phyloP scores from a whole-genome alignment of 441 rosid genomes.

The Populus hybrid region DNA sequence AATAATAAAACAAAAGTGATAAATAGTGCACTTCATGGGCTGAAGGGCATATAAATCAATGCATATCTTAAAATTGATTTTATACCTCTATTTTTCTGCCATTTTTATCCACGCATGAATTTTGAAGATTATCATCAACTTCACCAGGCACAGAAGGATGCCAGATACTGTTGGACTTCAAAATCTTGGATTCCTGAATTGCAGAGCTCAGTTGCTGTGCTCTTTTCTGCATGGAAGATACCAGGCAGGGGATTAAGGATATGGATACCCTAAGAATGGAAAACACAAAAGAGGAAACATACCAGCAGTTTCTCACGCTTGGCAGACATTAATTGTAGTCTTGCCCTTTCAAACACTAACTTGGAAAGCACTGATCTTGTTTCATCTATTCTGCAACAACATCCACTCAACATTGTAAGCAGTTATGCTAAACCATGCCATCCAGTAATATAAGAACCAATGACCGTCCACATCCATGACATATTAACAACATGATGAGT shows the following conservation, averaged over 20 bases:
- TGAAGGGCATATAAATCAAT: conserved; percentile 11
- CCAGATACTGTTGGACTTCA: conserved; percentile 40
- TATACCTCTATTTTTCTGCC: conserved; percentile 47
- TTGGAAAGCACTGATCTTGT: conserved; percentile 47
- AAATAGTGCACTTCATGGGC: not conserved
- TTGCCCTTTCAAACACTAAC: conserved; percentile 62
- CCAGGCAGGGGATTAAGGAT: conserved; percentile 23
- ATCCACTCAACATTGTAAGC: conserved; percentile 22
- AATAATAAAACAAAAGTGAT: not conserved
- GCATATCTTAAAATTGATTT: conserved; percentile 21
- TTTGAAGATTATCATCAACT: conserved; percentile 17
- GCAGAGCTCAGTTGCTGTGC: conserved; percentile 38
- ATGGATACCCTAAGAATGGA: conserved; percentile 1
- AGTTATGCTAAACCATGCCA: conserved; percentile 17
- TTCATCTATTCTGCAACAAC: conserved; percentile 58
- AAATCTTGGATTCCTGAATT: conserved; percentile 48
- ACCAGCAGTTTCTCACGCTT: conserved; percentile 64
- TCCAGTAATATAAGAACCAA: conserved; percentile 7
- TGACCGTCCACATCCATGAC: conserved; percentile 14
- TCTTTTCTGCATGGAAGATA: conserved; percentile 53
- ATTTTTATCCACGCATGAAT: conserved; percentile 25
- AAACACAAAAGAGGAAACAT: conserved; percentile 22
- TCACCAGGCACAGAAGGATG: conserved; percentile 28
- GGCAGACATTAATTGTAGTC: conserved; percentile 49
- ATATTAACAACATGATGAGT: conserved; percentile 12